phyloP scores from a whole-genome alignment of 2,329 filamentous ascomycete genomes.

The Emergomyces africanus region DNA sequence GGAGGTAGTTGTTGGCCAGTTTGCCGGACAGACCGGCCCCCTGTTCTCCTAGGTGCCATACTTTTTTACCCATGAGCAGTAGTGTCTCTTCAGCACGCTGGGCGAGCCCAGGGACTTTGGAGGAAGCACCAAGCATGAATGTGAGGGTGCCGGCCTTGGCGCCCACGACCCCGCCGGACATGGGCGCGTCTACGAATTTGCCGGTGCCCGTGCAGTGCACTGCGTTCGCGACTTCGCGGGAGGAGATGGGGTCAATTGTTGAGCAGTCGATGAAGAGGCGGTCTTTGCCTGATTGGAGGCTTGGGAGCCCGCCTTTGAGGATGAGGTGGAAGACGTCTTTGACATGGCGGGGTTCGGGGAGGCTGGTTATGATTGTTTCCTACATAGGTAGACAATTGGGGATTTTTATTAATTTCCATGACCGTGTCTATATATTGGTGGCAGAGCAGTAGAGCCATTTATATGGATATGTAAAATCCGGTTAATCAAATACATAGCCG shows the following conservation, averaged over 20 bases:
- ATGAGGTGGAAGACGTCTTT: conserved; percentile 70
- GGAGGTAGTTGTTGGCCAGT: conserved; percentile 91
- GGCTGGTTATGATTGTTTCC: conserved; percentile 77
- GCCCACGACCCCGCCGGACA: conserved; percentile 92
- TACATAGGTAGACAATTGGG: conserved; percentile 26
- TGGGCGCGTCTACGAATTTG: conserved; percentile 83
- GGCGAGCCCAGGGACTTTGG: conserved; percentile 38
- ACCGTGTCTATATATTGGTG: conserved; percentile 6
- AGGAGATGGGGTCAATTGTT: conserved; percentile 85
- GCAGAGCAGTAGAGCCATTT: neutral
- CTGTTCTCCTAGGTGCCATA: conserved; percentile 74
- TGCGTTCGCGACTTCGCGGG: conserved; percentile 58
- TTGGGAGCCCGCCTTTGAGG: conserved; percentile 46
- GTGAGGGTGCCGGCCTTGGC: conserved; percentile 77
- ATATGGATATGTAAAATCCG: conserved; percentile 7
- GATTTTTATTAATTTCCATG: conserved; percentile 7
- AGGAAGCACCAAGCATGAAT: conserved; percentile 79
- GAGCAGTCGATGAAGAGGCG: conserved; percentile 92
- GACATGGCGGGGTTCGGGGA: conserved; percentile 83
- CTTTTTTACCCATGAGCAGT: conserved; percentile 69
- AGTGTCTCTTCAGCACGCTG: conserved; percentile 56
- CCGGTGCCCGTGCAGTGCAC: conserved; percentile 56
- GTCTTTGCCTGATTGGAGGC: conserved; percentile 35
- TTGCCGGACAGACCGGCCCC: conserved; percentile 83
- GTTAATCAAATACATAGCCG: neutral